Conservation (phyloP, 805 yeast genomes). For the Candida endomychidarum region DNA sequence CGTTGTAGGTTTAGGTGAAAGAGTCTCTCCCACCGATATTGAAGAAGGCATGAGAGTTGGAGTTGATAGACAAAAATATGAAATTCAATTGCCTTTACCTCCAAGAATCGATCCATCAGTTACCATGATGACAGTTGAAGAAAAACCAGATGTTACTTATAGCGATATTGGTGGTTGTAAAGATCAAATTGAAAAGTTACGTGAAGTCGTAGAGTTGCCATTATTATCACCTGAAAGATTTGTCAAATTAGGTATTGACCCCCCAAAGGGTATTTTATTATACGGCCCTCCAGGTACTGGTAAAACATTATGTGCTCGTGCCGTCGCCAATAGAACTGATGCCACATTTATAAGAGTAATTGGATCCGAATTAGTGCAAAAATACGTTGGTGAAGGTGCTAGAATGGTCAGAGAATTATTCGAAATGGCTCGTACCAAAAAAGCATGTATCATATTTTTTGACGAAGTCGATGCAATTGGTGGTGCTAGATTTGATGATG, state of each 20-base stretch:
- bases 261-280: slow-evolving; percentile 94
- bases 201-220: slow-evolving; percentile 96
- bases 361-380: slow-evolving; percentile 97
- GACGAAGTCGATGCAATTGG: slow-evolving; percentile 99
- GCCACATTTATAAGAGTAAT: slow-evolving; percentile 98
- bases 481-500: slow-evolving; percentile 99
- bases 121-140: slow-evolving; percentile 99
- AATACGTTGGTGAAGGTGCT: slow-evolving; percentile 99
- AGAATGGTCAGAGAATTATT: slow-evolving; percentile 98
- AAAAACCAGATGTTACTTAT: slow-evolving; percentile 98
- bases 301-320: slow-evolving; percentile 96
- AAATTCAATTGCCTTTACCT: slow-evolving; percentile 94
- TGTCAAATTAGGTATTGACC: slow-evolving; percentile 95
- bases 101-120: slow-evolving; percentile 98
- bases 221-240: slow-evolving; percentile 93
- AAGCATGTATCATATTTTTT: slow-evolving; percentile 96
- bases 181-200: slow-evolving; percentile 93
- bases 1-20: slow-evolving; percentile 93
- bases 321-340: slow-evolving; percentile 98
- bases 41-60: slow-evolving; percentile 99
- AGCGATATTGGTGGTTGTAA: slow-evolving; percentile 98
- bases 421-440: slow-evolving; percentile 98
- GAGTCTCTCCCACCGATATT: slow-evolving; percentile 97
- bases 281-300: slow-evolving; percentile 99
- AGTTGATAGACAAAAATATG: slow-evolving; percentile 95